Base-by-base conservation (phyloP, 441 rosid species). In the Kokia cookei region DNA sequence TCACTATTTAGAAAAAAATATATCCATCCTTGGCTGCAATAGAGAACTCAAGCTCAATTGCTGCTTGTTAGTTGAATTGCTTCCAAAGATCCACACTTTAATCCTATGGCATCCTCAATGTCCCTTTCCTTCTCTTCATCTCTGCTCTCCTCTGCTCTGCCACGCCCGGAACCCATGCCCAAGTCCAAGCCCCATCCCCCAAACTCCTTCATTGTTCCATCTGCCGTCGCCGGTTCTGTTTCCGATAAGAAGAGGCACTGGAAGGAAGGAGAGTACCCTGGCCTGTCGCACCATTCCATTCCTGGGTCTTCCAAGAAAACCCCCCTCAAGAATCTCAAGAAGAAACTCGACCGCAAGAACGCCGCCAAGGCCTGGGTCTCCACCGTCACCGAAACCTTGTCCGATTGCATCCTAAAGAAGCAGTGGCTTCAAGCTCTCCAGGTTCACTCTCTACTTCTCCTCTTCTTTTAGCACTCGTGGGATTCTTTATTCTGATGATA, bases 211-310 rank as follows among this genome's bases (percentile, higher is more conserved):
- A 62, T 55, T 40, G 45, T 87, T 43, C 83, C 72, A 53, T 81
- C 85, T 77, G 79, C 85, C 15, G 76, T 74, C 42, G 77, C 81
- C 8, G 57, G 78, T 14, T 57, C 82, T 69, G 57, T 78, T 26
- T 32, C 73, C 53, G 69, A 86, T 71, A 88, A 76, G 78, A 90
- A 83, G 85, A 83, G 82, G 78, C 91, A 82, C 69, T 93, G 99
- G 98, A 93, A 93, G 64, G 77, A 78, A 70, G 99, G 96, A 0
- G 96, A 93, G 58, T 91, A 85, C 71, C 98, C 90, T 14, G 97
- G 96, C 72, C 43, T 80, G 14, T 79, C 70, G 13, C 54, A 82
- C 27, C 59, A 73, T 2, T 74, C 32, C 0, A n/a, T 67, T 35
- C 73, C 87, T 51, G 81, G 76, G 35, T 61, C 54, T 65, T 79